These are phyloP conservation scores for Vanrija pseudolonga DNA, from an alignment of 1,284 basidiomycete species.

Conservation along the genomic window DNA sequence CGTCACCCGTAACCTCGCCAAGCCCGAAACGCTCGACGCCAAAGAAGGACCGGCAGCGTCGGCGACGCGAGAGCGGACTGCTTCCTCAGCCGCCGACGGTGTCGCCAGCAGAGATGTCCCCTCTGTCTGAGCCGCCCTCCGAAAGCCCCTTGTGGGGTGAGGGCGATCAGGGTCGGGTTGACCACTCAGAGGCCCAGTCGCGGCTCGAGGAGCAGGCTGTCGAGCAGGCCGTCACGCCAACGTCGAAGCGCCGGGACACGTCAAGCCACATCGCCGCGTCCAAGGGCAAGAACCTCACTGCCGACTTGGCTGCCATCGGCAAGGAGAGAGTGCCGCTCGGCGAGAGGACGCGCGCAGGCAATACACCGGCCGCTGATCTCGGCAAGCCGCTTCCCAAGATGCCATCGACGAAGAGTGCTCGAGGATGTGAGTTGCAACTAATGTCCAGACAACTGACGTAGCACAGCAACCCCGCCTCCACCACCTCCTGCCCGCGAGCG, in stretches of 20 bases:
- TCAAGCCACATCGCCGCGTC: too few relatives aligned
- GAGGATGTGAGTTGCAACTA: too few relatives aligned
- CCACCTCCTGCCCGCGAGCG: background rate
- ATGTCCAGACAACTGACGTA: background rate
- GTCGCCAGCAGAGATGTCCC: too few relatives aligned
- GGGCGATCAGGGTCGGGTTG: background rate
- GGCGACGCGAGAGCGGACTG: conserved; percentile 8
- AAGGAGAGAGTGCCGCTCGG: too few relatives aligned
- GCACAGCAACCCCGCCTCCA: background rate
- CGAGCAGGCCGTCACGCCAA: background rate
- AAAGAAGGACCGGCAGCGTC: background rate
- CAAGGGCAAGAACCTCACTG: too few relatives aligned
- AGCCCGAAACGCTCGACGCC: background rate
- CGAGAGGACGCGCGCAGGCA: background rate
- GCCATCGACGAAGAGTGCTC: too few relatives aligned
- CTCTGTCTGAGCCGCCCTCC: too few relatives aligned
- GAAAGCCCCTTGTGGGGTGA: too few relatives aligned
- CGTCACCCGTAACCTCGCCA: background rate
- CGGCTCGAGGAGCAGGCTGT: background rate
- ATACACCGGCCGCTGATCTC: background rate
- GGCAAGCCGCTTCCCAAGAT: too few relatives aligned
- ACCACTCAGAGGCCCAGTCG: background rate
- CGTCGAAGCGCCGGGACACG: too few relatives aligned
- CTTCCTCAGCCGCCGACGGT: background rate
- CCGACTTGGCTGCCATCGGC: too few relatives aligned